phyloP scores from a whole-genome alignment of 2,329 filamentous ascomycete genomes.

The Ilyonectria destructans region DNA sequence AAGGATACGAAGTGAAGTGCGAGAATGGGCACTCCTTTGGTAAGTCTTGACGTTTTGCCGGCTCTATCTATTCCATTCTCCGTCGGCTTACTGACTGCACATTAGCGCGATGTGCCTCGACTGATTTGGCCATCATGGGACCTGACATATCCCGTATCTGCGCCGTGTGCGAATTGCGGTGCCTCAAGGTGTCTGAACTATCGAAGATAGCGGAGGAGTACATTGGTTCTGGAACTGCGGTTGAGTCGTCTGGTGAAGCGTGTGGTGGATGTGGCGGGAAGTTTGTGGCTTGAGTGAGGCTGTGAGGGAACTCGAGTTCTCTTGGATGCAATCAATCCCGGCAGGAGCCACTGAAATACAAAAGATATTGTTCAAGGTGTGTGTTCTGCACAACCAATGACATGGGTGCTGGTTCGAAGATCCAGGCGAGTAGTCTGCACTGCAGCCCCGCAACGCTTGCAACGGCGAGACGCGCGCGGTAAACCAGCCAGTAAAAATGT shows the following conservation, averaged over 20 bases:
- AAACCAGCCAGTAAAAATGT: slow-evolving; percentile 18
- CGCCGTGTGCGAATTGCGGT: slow-evolving; percentile 69
- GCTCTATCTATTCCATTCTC: neutral
- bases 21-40: slow-evolving; percentile 59
- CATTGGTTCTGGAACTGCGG: slow-evolving; percentile 47
- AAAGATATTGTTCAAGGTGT: neutral
- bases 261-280: slow-evolving; percentile 62
- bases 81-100: slow-evolving; percentile 19
- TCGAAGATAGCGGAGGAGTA: slow-evolving; percentile 52
- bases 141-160: slow-evolving; percentile 70
- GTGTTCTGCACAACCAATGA: neutral
- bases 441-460: neutral
- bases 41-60: slow-evolving; percentile 42
- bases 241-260: slow-evolving; percentile 53
- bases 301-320: neutral
- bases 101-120: slow-evolving; percentile 69
- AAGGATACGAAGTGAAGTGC: slow-evolving; percentile 58
- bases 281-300: slow-evolving; percentile 54
- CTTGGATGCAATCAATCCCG: neutral
- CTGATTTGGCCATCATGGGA: slow-evolving; percentile 68
- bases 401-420: too few relatives aligned
- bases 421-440: neutral
- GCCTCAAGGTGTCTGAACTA: slow-evolving; percentile 63
- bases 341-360: neutral
- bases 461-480: slow-evolving; percentile 23